Base-by-base conservation (phyloP, 352 stramenopile species). In the Globisporangium lucens region DNA sequence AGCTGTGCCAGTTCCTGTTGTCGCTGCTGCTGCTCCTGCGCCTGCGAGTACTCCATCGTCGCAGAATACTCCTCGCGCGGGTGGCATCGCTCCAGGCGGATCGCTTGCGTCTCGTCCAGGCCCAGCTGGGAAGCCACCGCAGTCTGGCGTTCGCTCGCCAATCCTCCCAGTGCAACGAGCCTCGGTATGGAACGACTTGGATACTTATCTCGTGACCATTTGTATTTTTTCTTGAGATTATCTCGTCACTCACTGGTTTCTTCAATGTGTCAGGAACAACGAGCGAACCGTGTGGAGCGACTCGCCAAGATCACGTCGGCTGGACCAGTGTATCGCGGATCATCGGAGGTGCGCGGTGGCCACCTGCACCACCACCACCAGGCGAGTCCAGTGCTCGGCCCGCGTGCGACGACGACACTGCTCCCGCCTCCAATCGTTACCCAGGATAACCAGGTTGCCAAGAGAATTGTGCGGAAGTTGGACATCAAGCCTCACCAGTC, bases 401-500 rank as follows among this genome's bases (percentile, higher is more conserved):
- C 83, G 24, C 73, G 83, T 13, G 69, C 71, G 7, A 75, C 72
- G 10, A 75, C 72, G 7, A 63, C 43, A 29, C 60, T 73, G 27
- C 60, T 73, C n/a, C 53, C 67, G 66, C 64, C 65, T 1, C 43
- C 58, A 6, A 47, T 68, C n/a, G 33, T 46, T 22, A 58, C 65
- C 9, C 71, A 77, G 3, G 63, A 67, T 29, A 80, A 79, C 17
- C 64, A 65, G 1, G 33, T 79, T 36, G 55, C 74, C 20, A 83
- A 80, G 75, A 67, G 82, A 56, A 59, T 87, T 36, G 70, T 78
- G 20, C 75, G 75, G 36, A 90, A 88, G 66, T 71, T 92, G 9
- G 82, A 90, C 58, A 90, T 92, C 69, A 90, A 90, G 66, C 84
- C 84, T 20, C 82, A 92, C 71, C 84, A 92, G 61, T 92, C 84